Percentiles rank a stretch among this genome's conserved stretches.
These are phyloP conservation scores for Xylaria sp. DNA, from an alignment of 2,329 filamentous ascomycete species.

Conservation along the genomic window DNA sequence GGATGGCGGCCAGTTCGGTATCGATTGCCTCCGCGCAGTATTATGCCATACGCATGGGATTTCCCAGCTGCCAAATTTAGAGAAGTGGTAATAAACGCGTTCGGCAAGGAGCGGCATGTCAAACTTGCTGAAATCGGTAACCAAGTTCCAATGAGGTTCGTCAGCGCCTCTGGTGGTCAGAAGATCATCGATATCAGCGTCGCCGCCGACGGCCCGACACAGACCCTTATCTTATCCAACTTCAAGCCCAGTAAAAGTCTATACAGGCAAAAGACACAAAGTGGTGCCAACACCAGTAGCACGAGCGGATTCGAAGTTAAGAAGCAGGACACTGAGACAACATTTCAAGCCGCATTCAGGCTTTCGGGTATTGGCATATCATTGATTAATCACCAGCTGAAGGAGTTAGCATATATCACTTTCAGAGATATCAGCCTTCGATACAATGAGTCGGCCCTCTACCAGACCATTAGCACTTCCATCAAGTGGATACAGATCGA, in stretches of 20 bases:
- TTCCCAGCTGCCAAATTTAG: conserved; percentile 98
- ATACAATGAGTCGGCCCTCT: conserved; percentile 91
- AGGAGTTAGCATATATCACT: conserved; percentile 92
- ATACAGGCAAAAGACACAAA: conserved; percentile 72
- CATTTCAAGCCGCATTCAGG: conserved; percentile 87
- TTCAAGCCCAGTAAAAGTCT: conserved; percentile 93
- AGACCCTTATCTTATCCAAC: conserved; percentile 92
- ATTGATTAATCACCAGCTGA: conserved; percentile 89
- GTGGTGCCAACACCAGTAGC: conserved; percentile 60
- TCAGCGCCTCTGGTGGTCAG: conserved; percentile 71
- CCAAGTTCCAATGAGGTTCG: conserved; percentile 90
- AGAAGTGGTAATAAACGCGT: conserved; percentile 84
- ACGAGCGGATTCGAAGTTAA: conserved; percentile 91
- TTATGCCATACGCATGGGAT: conserved; percentile 99
- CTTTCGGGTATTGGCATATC: conserved; percentile 93
- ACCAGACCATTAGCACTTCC: conserved; percentile 88
- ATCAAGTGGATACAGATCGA: conserved; percentile 99
- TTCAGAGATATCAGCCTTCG: conserved; percentile 90
- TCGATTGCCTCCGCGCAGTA: conserved; percentile 89
- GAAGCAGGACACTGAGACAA: conserved; percentile 85
- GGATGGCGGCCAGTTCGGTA: conserved; percentile 95
- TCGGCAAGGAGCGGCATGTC: conserved; percentile 86
- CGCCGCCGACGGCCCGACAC: conserved; percentile 92
- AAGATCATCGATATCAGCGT: conserved; percentile 98
- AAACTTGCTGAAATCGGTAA: conserved; percentile 97